Evolutionary conservation across 108 stramenopile genomes (phyloP), one percentile per base, ranked within the genome.

Genomic region (Tribonema minus): DNA sequence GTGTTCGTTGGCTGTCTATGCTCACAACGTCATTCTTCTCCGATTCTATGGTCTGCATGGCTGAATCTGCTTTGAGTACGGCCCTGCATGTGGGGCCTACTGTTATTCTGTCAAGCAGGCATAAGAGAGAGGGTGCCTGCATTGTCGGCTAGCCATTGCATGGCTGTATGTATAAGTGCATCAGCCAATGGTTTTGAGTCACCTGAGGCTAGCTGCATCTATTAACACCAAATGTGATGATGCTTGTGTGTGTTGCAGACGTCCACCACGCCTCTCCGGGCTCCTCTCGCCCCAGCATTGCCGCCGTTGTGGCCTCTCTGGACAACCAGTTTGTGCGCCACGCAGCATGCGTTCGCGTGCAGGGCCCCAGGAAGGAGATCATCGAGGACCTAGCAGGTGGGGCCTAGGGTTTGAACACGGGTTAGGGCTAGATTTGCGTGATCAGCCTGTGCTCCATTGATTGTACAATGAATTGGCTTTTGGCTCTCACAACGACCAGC

Each of bases 331-430:
- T 73, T 3, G 35, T 63, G 9, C 28, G 61, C 37, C 68, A 75
- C 67, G 73, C 73, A 23, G 76, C 73, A 26, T 59, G 59, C 58
- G 61, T 75, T 26, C 58, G 64, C 4, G 73, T 70, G n/a, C 82
- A 82, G 82, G 64, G 59, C 46, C 82, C 62, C 68, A 30, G 82
- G 38, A 63, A 73, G 67, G 82, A 82, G 61, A 75, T 82, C 25
- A 82, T 82, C 73, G 68, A 75, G 61, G 82, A 54, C 15, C 46
- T 54, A 54, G 20, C 9, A 54, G n/a, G n/a, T n/a, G n/a, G n/a
- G n/a, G n/a, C n/a, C n/a, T n/a, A n/a, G n/a, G n/a, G n/a, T n/a
- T n/a, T n/a, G n/a, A n/a, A n/a, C n/a, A n/a, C n/a, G n/a, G n/a
- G n/a, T n/a, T n/a, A n/a, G n/a, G n/a, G n/a, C n/a, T n/a, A n/a